These are phyloP conservation scores for Picea glauca DNA, from an alignment of 75 land plant species.

Conservation along the genomic window DNA sequence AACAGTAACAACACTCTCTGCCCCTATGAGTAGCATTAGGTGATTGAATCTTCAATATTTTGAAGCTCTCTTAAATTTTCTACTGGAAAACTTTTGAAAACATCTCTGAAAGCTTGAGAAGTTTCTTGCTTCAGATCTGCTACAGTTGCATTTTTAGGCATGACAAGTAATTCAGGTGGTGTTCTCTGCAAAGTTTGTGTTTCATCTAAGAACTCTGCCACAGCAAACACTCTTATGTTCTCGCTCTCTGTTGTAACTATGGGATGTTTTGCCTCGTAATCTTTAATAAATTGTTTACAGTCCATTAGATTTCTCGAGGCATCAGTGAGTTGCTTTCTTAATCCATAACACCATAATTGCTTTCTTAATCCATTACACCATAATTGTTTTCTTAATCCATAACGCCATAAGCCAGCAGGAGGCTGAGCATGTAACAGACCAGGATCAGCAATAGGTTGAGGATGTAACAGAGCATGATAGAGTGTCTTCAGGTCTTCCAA, in stretches of 20 bases:
- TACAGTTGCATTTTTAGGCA: conserved; percentile 60
- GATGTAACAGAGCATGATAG: conserved; percentile 38
- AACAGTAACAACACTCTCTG: conserved; percentile 30
- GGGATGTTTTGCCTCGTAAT: conserved; percentile 24
- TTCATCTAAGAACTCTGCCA: conserved; percentile 47
- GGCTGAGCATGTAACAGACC: no score
- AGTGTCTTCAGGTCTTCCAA: conserved; percentile 45
- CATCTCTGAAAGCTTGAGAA: conserved; percentile 65
- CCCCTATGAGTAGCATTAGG: conserved; percentile 29
- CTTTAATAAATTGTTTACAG: conserved; percentile 92
- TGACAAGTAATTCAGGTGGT: conserved; percentile 71
- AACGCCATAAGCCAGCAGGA: no score
- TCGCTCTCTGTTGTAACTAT: neutral
- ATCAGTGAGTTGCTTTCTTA: conserved; percentile 1
- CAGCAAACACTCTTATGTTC: conserved; percentile 32
- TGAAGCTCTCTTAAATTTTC: conserved; percentile 34
- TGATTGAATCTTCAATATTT: conserved; percentile 21
- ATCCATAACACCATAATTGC: conserved; percentile 9
- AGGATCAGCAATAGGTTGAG: conserved; percentile 19
- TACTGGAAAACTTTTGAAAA: conserved; percentile 43
- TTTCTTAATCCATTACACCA: no score
- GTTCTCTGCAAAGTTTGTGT: conserved; percentile 19
- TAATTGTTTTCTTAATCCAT: no score
- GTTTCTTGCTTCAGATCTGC: conserved; percentile 72
- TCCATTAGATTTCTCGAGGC: conserved; percentile 64